Evolutionary conservation across 164 flowering plant species (phyloP).

Genomic region (Umbilicus rupestris): DNA sequence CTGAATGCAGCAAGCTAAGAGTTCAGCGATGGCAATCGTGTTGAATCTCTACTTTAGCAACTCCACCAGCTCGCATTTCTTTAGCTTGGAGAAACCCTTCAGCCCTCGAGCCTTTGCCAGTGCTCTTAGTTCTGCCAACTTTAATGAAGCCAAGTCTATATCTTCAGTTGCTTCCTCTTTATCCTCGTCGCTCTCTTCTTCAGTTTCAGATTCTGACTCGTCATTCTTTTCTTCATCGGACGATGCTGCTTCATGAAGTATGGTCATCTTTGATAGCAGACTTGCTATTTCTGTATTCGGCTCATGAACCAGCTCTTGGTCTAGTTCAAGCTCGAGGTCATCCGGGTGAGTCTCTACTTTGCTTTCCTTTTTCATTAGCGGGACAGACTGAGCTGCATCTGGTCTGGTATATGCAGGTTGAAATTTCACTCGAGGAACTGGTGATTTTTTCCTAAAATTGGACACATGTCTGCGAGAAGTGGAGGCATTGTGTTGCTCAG

Average conservation of each 20-base stretch:
- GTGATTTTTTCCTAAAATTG: constrained; percentile 64
- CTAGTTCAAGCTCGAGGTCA: constrained; percentile 8
- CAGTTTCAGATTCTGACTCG: constrained; percentile 23
- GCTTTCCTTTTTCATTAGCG: background rate
- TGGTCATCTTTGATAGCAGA: constrained; percentile 7
- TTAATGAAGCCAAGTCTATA: constrained; percentile 45
- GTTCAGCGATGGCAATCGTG: background rate
- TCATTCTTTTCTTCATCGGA: constrained; percentile 35
- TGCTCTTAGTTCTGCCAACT: constrained; percentile 59
- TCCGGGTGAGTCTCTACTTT: constrained; percentile 12
- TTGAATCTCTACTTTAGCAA: constrained; percentile 24
- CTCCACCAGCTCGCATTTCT: constrained; percentile 62
- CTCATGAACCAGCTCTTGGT: constrained; percentile 19
- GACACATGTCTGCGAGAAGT: constrained; percentile 50
- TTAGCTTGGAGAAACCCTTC: constrained; percentile 80
- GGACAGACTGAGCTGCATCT: background rate
- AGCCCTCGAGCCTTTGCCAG: constrained; percentile 85
- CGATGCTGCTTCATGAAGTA: constrained; percentile 12
- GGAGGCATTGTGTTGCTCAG: constrained; percentile 25
- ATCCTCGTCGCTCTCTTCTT: constrained; percentile 21
- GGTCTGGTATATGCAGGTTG: background rate
- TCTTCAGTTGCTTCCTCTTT: constrained; percentile 14
- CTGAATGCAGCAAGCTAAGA: background rate
- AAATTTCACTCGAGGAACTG: constrained; percentile 48
- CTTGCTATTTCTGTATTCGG: constrained; percentile 19